Conservation (phyloP, 495 filamentous ascomycete species). For the Talaromyces proteolyticus region DNA sequence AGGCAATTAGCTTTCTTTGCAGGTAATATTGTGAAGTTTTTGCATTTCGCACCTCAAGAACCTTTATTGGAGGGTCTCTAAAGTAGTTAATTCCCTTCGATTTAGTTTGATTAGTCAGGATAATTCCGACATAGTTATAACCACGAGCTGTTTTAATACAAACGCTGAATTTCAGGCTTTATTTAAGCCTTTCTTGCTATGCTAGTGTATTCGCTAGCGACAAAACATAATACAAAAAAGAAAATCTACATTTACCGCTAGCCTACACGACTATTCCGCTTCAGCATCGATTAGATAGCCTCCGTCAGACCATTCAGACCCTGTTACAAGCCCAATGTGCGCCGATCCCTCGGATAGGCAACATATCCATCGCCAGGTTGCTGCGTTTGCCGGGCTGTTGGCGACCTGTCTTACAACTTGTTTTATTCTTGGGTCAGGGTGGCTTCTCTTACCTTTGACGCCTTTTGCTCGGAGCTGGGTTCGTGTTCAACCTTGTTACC, state of each 20-base stretch:
- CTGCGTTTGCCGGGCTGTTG: not conserved
- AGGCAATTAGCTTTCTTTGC: too few relatives aligned
- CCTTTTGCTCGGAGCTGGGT: not conserved
- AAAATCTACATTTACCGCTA: not conserved
- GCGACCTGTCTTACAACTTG: not conserved
- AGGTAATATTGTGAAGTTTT: too few relatives aligned
- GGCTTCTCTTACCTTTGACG: not conserved
- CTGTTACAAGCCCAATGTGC: not conserved
- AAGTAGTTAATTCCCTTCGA: too few relatives aligned
- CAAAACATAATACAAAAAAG: not conserved
- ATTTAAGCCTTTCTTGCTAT: too few relatives aligned
- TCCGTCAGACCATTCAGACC: not conserved
- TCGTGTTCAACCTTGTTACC: not conserved
- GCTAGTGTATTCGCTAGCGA: too few relatives aligned
- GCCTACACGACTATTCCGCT: not conserved
- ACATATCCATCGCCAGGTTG: not conserved
- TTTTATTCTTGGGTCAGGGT: not conserved
- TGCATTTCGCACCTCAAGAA: too few relatives aligned
- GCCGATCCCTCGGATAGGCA: not conserved
- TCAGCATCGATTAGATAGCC: not conserved
- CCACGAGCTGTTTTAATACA: too few relatives aligned
- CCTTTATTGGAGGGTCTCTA: too few relatives aligned
- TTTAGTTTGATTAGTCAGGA: too few relatives aligned
- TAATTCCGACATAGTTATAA: too few relatives aligned
- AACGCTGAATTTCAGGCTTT: too few relatives aligned